Base-by-base conservation (phyloP, 2,329 filamentous ascomycete genomes). In the Diplocarpon rosae region DNA sequence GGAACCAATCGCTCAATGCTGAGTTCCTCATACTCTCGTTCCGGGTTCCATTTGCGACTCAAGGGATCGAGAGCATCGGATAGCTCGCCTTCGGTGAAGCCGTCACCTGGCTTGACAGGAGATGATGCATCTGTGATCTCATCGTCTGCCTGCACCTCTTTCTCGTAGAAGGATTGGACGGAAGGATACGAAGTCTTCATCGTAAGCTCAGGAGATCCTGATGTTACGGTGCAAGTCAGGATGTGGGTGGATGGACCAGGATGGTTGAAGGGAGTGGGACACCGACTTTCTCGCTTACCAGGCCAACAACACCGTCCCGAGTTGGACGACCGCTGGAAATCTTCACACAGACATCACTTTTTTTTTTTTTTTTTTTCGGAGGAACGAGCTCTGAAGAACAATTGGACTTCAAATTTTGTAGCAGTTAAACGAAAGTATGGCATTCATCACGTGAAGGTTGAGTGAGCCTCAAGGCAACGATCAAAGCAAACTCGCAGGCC, bases 1-100 rank as follows among this genome's bases (percentile, higher is more conserved):
- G 69, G 63, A 30, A 69, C 51, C 1, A 80, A 62, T 4, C 67
- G 57, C 6, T 60, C 64, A 28, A 79, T 73, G 3, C 64, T 57
- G 1, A 64, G 57, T 46, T 70, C 65, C 45, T 72, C 63, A 45
- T 76, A 76, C 7, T 65, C 59, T 12, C 66, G 61, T 2, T 61
- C 56, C 0, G 72, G 72, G 16, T 64, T 57, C 64, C 66, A 69
- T 5, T 56, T 49, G 3, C 61, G 54, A 11, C 59, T 59, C 13
- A 64, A 52, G 1, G 68, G 68, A 20, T 67, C 59, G 13, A 65
- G 46, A 2, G 60, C 59, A 15, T 61, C 60, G 13, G 65, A 60
- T 1, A 71, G 49, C 51, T 76, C 72, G 14, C 63, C 61, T 12
- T 63, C 49, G 2, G 71, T 76, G 61, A 78, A 78, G 27, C 73